These are phyloP conservation scores for Sicyos edulis DNA, from an alignment of 306 rosid species.

Conservation along the genomic window DNA sequence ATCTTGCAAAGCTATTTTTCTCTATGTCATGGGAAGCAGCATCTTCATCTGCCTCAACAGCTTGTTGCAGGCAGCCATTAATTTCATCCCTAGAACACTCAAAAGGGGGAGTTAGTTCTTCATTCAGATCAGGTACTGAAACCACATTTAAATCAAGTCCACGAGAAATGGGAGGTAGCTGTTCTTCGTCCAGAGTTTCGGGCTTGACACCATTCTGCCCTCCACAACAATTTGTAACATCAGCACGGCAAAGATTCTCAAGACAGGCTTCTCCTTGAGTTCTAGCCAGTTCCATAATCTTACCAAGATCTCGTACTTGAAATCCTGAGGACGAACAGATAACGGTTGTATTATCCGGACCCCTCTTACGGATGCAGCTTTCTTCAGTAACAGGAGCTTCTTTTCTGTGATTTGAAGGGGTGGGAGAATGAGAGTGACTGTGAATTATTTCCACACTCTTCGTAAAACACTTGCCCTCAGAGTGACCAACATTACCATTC, in stretches of 20 bases:
- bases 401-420: conserved; percentile 34
- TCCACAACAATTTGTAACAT: conserved; percentile 55
- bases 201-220: conserved; percentile 45
- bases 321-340: conserved; percentile 57
- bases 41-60: conserved; percentile 85
- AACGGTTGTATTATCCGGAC: conserved; percentile 36
- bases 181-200: conserved; percentile 44
- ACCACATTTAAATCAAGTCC: conserved; percentile 87
- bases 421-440: conserved; percentile 41
- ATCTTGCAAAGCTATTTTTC: conserved; percentile 64
- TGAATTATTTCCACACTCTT: conserved; percentile 73
- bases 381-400: conserved; percentile 39
- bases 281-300: conserved; percentile 65
- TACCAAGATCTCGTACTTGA: conserved; percentile 92
- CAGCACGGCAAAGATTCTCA: conserved; percentile 64
- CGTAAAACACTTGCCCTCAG: conserved; percentile 97
- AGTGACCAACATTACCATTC: conserved; percentile 80
- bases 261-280: conserved; percentile 72
- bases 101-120: conserved; percentile 89
- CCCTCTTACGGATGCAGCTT: conserved; percentile 45
- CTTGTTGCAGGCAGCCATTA: conserved; percentile 81
- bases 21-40: conserved; percentile 78
- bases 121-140: conserved; percentile 92
- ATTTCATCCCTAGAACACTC: conserved; percentile 90
- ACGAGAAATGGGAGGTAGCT: conserved; percentile 47